Conservation (phyloP, 2,329 filamentous ascomycete genomes). For the Aspergillus amoenus region DNA sequence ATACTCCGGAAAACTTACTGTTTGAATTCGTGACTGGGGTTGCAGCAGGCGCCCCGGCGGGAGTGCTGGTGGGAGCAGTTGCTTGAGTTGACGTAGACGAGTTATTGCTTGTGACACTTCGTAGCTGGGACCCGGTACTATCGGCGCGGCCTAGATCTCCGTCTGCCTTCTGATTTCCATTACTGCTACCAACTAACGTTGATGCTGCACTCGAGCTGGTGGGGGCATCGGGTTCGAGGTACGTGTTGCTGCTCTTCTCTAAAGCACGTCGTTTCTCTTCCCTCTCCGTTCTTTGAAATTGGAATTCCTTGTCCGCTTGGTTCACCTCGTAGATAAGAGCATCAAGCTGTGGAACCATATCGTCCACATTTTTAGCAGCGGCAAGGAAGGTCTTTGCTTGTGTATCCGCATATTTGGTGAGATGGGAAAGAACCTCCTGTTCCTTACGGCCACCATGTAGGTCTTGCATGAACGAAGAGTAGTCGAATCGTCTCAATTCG, state of each 20-base stretch:
- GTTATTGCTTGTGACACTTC: constrained; percentile 49
- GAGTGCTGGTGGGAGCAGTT: constrained; percentile 10
- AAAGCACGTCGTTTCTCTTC: constrained; percentile 89
- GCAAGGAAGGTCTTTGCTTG: constrained; percentile 81
- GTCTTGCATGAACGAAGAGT: constrained; percentile 98
- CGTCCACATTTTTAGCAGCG: constrained; percentile 83
- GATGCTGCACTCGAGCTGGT: constrained; percentile 41
- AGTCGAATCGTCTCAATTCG: constrained; percentile 96
- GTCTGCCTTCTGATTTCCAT: constrained; percentile 60
- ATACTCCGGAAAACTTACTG: constrained; percentile 27
- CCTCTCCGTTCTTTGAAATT: constrained; percentile 89
- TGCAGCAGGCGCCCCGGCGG: constrained; percentile 23
- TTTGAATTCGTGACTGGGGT: constrained; percentile 24
- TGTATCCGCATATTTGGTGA: constrained; percentile 89
- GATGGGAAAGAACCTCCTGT: constrained; percentile 89
- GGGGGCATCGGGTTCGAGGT: constrained; percentile 67
- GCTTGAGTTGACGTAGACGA: constrained; percentile 46
- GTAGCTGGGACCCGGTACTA: constrained; percentile 69
- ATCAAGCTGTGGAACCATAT: constrained; percentile 82
- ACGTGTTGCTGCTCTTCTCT: constrained; percentile 79
- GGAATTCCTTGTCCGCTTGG: constrained; percentile 93
- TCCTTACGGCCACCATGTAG: constrained; percentile 98
- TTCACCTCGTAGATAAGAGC: constrained; percentile 86
- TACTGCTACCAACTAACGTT: constrained; percentile 37
- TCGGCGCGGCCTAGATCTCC: constrained; percentile 71